Percentiles rank a stretch among this genome's conserved stretches.
Conservation (phyloP, 805 yeast species). For the Metschnikowia cubensis region DNA sequence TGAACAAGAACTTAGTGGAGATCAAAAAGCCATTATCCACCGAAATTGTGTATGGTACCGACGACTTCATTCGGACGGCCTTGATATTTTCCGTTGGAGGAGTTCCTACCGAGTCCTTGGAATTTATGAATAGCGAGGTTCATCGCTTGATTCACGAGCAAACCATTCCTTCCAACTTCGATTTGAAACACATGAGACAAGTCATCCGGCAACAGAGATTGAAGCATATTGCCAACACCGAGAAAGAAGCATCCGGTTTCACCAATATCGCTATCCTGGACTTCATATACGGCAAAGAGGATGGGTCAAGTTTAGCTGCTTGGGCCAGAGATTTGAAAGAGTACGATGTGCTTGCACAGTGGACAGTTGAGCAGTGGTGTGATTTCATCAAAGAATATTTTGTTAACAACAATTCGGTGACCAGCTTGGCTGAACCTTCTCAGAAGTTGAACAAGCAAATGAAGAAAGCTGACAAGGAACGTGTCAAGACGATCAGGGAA, state of each 20-base stretch:
- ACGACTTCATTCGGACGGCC: constrained; percentile 65
- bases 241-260: constrained; percentile 57
- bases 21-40: constrained; percentile 79
- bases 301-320: constrained; percentile 53
- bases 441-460: constrained; percentile 47
- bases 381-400: constrained; percentile 48
- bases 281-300: constrained; percentile 70
- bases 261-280: constrained; percentile 69
- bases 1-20: constrained; percentile 71
- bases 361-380: constrained; percentile 72
- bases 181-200: constrained; percentile 61
- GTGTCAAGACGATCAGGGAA: constrained; percentile 46
- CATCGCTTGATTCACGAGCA: constrained; percentile 52
- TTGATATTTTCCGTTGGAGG: constrained; percentile 58
- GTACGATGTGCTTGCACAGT: constrained; percentile 51
- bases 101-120: constrained; percentile 66
- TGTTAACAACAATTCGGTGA: constrained; percentile 57
- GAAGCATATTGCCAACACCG: constrained; percentile 57
- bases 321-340: constrained; percentile 56
- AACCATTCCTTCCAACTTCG: constrained; percentile 47
- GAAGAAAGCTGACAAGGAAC: constrained; percentile 48
- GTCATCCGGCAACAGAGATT: constrained; percentile 61
- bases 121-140: constrained; percentile 50
- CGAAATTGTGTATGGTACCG: constrained; percentile 63
- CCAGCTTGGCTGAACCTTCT: constrained; percentile 74